Evolutionary conservation across 176 grass and related monocot genomes (phyloP).

Genomic region (Calamus simplicifolius): DNA sequence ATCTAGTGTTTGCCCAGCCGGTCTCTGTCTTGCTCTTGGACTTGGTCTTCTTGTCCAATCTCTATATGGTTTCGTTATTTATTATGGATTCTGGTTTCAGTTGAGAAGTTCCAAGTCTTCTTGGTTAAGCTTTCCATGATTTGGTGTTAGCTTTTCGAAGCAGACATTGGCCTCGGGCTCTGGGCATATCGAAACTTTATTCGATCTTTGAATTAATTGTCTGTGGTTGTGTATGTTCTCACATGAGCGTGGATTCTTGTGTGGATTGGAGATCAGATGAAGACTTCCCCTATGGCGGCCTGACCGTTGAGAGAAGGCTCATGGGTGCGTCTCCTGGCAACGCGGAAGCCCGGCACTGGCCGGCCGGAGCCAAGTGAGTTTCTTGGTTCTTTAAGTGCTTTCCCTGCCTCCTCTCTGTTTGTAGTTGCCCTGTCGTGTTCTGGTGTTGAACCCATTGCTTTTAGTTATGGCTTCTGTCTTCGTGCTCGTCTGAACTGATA

Average conservation of each 20-base stretch:
- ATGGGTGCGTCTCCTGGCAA: not conserved
- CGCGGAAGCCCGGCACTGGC: not conserved
- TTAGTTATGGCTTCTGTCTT: too few species aligned
- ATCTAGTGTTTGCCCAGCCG: not conserved
- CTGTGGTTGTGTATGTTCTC: not conserved
- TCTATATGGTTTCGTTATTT: not conserved
- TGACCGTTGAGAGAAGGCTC: not conserved
- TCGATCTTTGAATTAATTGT: not conserved
- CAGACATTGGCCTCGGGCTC: not conserved
- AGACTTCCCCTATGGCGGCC: not conserved
- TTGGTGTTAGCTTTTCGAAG: not conserved
- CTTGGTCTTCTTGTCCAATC: not conserved
- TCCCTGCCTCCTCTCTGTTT: not conserved
- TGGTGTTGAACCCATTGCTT: too few species aligned
- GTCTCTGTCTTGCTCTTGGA: not conserved
- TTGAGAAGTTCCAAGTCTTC: too few species aligned
- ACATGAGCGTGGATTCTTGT: constrained; percentile 1
- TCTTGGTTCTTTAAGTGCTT: not conserved
- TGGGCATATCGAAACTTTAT: not conserved
- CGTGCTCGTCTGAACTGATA: too few species aligned
- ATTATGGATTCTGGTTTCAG: too few species aligned
- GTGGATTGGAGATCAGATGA: not conserved
- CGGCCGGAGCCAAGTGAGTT: not conserved
- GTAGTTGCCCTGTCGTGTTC: too few species aligned
- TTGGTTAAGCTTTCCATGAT: too few species aligned